Evolutionary conservation across 2,329 filamentous ascomycete genomes (phyloP), one percentile per base, ranked within the genome.

Genomic region (Aspergillus luchuensis): DNA sequence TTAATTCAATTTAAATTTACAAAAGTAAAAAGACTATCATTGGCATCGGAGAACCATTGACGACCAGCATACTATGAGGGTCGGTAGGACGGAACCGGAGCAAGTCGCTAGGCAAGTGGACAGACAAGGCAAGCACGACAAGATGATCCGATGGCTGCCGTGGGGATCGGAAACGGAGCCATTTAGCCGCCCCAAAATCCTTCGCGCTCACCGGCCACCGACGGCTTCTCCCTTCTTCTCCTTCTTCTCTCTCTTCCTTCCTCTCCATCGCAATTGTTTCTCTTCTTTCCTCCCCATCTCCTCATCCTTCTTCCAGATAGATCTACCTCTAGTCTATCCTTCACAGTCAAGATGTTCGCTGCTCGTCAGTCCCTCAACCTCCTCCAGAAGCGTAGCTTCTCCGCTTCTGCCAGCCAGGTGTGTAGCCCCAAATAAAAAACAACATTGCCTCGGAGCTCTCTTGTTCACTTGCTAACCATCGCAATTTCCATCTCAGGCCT

Each of bases 371-470:
- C 81, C 63, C 77, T 82, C 72, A 79, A 78, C 71, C 73, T 81
- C 69, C 74, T 89, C 79, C 90, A 92, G 84, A 86, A 87, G 81
- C 87, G 91, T 76, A 89, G 90, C 78, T 93, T 93, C 82, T 92
- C 91, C 76, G 89, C 86, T 76, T 89, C 90, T 75, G 88, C 90
- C 73, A 85, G 87, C 80, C 85, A 91, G 81, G 90, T 93, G 81
- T 79, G 85, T 79, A 59, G 39, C 10, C 60, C 60, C 56, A 28
- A 28, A 2, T 28, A 49, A 38, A 30, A 23, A 57, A 36, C n/a
- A 57, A 50, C 41, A 59, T 52, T 63, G 57, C 63, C 57, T 61
- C 60, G 59, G 60, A 63, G 39, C 39, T 57, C 43, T 21, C 21
- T 36, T 11, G 38, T 19, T 6, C 3, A n/a, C 11, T 4, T 38